Base-by-base conservation (phyloP, 352 stramenopile species). In the Phytophthora foliorum region DNA sequence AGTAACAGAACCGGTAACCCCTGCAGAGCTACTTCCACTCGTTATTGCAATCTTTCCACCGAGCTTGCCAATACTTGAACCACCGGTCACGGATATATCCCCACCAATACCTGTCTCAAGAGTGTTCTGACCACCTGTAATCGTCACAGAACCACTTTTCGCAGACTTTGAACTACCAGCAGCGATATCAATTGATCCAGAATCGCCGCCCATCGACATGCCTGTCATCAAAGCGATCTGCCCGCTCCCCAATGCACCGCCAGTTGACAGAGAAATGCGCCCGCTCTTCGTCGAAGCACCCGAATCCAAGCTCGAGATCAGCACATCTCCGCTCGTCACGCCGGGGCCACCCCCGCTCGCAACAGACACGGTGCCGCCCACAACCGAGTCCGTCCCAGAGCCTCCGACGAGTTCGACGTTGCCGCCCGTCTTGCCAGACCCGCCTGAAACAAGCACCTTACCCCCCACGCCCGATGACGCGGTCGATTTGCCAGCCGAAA, bases 281-380 rank as follows among this genome's bases (percentile, higher is more conserved):
- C 60, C 60, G 51, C 60, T 67, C 10, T 17, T 50, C 41, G 3
- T 9, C 21, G 58, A 50, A 6, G 19, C 24, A 8, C 50, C 50
- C 9, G 60, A 53, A 22, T 44, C 41, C 31, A 34, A 48, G 19
- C 39, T 67, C 27, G 50, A 67, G 31, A 67, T 56, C 60, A 56
- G 3, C 49, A 67, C 60, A 17, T 60, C 42, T n/a, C 60, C 60
- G 31, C 60, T 67, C 16, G 60, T 27, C 41, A 55, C 32, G 31
- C 21, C 51, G 14, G 48, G 34, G 45, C 66, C 71, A 41, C 42
- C 54, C 16, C 71, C 71, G 46, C 71, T 74, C 29, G 42, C 36
- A 50, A 78, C 45, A 2, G 38, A 53, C 29, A 78, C 66, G 21
- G 11, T 29, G 17, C 70, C 70, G 42, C 70, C 65, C 24, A 27